phyloP scores from a whole-genome alignment of 2,329 filamentous ascomycete genomes.

The Fusarium mexicanum region DNA sequence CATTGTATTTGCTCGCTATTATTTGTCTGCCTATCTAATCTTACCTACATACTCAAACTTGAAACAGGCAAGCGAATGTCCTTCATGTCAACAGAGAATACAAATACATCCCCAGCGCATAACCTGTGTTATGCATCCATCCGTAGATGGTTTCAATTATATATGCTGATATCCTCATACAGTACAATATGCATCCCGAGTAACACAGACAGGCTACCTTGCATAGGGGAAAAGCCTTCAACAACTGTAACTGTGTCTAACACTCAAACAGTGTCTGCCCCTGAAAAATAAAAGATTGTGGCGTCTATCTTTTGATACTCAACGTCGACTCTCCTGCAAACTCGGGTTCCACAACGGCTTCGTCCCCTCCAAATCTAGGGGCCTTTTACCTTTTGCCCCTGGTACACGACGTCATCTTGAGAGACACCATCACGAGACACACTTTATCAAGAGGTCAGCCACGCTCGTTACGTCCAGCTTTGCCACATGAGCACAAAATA shows the following conservation, averaged over 20 bases:
- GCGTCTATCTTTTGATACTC: constrained; percentile 21
- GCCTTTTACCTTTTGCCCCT: constrained; percentile 6
- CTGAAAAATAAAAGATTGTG: constrained; percentile 18
- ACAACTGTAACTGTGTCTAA: background rate
- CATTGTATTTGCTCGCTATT: background rate
- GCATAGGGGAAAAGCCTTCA: background rate
- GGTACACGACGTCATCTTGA: constrained; percentile 28
- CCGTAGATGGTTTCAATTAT: constrained; percentile 10
- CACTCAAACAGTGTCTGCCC: background rate
- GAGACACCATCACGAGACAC: constrained; percentile 25
- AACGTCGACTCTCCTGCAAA: background rate
- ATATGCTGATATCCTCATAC: background rate
- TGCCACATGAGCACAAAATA: constrained; percentile 18
- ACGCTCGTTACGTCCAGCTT: constrained; percentile 10
- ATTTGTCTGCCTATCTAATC: background rate
- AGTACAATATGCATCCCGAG: background rate
- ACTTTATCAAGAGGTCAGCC: constrained; percentile 12
- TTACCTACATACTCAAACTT: background rate
- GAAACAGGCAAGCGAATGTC: background rate
- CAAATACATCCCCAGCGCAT: background rate
- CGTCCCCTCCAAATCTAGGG: constrained; percentile 5
- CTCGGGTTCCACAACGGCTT: constrained; percentile 22
- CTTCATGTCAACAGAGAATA: background rate
- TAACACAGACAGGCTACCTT: background rate
- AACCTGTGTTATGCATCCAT: background rate